Evolutionary conservation across 495 filamentous ascomycete genomes (phyloP), one percentile per base, ranked within the genome.

Genomic region (Daldinia vernicosa): DNA sequence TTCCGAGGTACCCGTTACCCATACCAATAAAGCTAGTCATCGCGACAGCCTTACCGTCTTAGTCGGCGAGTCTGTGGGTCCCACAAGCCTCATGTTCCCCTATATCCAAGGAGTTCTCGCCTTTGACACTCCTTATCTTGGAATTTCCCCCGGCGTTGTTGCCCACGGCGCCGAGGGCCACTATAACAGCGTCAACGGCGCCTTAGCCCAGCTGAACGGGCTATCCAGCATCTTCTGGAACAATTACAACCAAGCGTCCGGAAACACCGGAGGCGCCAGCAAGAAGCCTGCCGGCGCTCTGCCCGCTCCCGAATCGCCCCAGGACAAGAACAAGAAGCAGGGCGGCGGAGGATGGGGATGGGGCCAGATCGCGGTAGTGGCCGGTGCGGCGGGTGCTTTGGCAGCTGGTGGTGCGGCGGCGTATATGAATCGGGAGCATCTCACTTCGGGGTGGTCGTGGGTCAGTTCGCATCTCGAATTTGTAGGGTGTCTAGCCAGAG

Each of bases 121-220:
- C 35, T 98, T 98, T 77, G 95, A 99, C 79, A 99, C 95, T 0
- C 95, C 95, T 2, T 99, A 90, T 70, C 85, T 99, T 0, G 95
- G 95, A 19, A 93, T 99, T 64, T 88, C 92, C 6, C 94, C 95
- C 0, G 90, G 92, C 24, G 92, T 98, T 0, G 88, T 98, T 5
- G 94, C 95, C 3, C 91, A 98, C 75, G 90, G 92, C 19, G 95
- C 94, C 9, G 93, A 98, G 78, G 88, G 85, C 4, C 93, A 98
- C 67, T 92, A 93, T 76, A 90, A 91, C 45, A 90, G 87, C 24
- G 92, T 91, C 15, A 84, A 87, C 7, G 80, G 89, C 0, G 91
- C 93, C 6, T 86, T 94, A 67, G 85, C 87, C 40, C 86, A 92
- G 45, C 82, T 97, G 2, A 76, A 73, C 52, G 88, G 89, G 24